These are phyloP conservation scores for Mycena vulgaris DNA, from an alignment of 768 basidiomycete species.

Conservation along the genomic window DNA sequence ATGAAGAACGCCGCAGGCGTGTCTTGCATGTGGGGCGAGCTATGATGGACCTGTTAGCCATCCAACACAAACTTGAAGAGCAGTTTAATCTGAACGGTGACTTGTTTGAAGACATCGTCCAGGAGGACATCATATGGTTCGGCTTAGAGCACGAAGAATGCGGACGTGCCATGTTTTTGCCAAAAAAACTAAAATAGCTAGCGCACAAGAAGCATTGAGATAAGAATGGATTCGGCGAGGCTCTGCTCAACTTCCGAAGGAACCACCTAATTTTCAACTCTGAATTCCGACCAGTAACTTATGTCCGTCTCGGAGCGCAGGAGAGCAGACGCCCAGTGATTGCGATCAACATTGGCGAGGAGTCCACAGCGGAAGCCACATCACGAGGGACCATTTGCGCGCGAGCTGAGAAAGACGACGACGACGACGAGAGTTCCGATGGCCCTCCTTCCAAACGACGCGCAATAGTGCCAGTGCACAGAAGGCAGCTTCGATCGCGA, in stretches of 20 bases:
- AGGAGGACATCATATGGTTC: no score
- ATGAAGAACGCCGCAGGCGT: constrained; percentile 5
- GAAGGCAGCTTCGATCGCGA: not conserved
- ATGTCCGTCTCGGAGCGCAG: not conserved
- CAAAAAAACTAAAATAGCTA: not conserved
- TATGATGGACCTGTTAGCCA: not conserved
- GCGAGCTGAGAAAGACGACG: no score
- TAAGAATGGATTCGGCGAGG: no score
- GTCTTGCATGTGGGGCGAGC: not conserved
- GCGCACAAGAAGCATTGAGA: not conserved
- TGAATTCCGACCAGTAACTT: not conserved
- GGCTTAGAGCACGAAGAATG: not conserved
- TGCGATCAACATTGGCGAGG: not conserved
- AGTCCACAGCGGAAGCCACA: no score
- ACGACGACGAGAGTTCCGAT: no score
- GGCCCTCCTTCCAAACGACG: no score
- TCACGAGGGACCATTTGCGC: no score
- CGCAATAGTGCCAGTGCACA: no score
- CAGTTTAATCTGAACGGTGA: not conserved
- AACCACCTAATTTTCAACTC: no score
- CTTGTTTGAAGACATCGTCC: no score
- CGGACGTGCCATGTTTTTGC: constrained; percentile 1
- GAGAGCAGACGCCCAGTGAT: not conserved
- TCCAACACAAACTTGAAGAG: constrained; percentile 19
- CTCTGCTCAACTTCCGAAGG: no score